Percentiles rank a stretch among this genome's conserved stretches.
phyloP scores from a whole-genome alignment of 2,329 filamentous ascomycete genomes.

The Cladosporium sp. region DNA sequence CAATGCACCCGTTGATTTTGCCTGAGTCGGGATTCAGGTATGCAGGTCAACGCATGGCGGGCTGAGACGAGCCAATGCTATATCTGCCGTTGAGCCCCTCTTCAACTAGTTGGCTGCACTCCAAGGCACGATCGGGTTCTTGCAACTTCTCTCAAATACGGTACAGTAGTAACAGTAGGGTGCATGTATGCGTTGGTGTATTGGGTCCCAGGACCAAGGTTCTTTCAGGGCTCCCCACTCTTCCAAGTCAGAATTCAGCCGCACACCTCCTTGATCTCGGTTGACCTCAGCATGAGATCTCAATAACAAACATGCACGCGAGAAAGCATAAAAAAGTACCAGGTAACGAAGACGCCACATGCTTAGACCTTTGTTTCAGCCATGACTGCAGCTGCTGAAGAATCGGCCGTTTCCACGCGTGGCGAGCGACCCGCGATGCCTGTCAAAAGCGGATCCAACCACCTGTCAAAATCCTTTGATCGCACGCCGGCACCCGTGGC shows the following conservation, averaged over 20 bases:
- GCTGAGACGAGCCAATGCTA: not conserved
- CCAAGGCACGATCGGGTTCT: not conserved
- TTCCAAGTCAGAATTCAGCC: not conserved
- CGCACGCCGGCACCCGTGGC: not conserved
- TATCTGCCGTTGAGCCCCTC: not conserved
- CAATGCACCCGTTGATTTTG: not conserved
- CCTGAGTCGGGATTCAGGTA: not conserved
- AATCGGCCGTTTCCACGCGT: not conserved
- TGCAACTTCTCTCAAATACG: not conserved
- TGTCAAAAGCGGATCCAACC: not conserved
- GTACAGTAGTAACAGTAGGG: not conserved
- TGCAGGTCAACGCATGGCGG: not conserved
- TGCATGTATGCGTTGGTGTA: not conserved
- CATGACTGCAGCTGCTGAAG: not conserved
- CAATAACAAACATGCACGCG: not conserved
- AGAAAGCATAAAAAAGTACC: not conserved
- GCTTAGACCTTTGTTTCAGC: not conserved
- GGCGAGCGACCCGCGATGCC: not conserved
- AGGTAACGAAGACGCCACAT: not conserved
- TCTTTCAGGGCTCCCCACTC: not conserved
- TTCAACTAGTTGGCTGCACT: not conserved
- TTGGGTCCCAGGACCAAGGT: not conserved
- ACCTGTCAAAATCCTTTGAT: slow-evolving; percentile 1
- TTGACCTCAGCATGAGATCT: not conserved
- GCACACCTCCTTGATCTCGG: not conserved